These are phyloP conservation scores for Colletotrichum destructivum DNA, from an alignment of 2,329 filamentous ascomycete species.

Conservation along the genomic window DNA sequence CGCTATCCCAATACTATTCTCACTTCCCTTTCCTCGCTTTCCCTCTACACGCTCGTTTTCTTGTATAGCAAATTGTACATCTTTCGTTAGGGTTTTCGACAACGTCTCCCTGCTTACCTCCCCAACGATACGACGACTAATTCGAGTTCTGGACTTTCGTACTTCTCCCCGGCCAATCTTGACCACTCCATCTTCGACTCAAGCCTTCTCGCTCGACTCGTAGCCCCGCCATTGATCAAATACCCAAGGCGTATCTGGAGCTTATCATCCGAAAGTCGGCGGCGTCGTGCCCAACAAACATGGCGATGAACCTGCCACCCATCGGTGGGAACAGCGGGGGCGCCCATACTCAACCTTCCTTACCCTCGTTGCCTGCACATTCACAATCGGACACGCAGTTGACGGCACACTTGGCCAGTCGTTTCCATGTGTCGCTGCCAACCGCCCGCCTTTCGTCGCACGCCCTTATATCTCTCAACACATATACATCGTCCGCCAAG, in stretches of 20 bases:
- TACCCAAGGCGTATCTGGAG: constrained; percentile 14
- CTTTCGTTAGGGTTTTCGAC: constrained; percentile 35
- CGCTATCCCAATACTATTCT: constrained; percentile 10
- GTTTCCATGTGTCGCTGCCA: constrained; percentile 92
- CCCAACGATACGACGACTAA: constrained; percentile 31
- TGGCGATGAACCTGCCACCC: constrained; percentile 73
- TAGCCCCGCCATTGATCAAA: constrained; percentile 12
- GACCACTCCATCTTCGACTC: constrained; percentile 1
- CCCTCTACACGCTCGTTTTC: constrained; percentile 38
- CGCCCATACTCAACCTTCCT: constrained; percentile 85
- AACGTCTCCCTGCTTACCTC: constrained; percentile 9
- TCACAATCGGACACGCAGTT: constrained; percentile 84
- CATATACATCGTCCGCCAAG: constrained; percentile 89
- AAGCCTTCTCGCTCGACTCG: background rate
- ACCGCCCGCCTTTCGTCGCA: constrained; percentile 93
- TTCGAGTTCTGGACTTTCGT: constrained; percentile 8
- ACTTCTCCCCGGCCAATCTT: background rate
- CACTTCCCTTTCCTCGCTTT: constrained; percentile 24
- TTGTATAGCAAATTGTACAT: constrained; percentile 30
- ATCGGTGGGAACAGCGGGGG: constrained; percentile 67
- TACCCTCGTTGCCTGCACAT: constrained; percentile 90
- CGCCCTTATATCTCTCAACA: constrained; percentile 93
- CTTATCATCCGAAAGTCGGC: constrained; percentile 19
- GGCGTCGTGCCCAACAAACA: constrained; percentile 63
- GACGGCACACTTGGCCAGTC: constrained; percentile 86